Conservation (phyloP, 2,329 filamentous ascomycete species). For the Fusarium goolgardi region DNA sequence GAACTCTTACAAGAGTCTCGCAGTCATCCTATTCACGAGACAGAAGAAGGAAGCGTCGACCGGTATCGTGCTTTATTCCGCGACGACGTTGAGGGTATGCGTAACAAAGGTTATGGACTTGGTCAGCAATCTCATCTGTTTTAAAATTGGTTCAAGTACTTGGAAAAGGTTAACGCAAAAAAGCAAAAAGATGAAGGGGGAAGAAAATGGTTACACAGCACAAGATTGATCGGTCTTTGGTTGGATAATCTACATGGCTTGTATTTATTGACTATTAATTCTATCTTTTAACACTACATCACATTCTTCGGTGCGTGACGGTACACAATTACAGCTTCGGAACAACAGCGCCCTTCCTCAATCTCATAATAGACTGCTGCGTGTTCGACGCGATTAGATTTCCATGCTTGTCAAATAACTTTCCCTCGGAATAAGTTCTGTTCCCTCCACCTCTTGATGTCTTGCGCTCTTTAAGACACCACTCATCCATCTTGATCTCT, state of each 20-base stretch:
- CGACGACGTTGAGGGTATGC: background rate
- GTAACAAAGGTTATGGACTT: background rate
- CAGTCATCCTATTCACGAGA: too few species aligned
- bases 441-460: constrained; percentile 55
- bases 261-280: background rate
- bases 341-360: constrained; percentile 12
- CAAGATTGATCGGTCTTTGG: background rate
- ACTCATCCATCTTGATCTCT: constrained; percentile 54
- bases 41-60: too few species aligned
- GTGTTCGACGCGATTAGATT: constrained; percentile 60
- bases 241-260: too few species aligned
- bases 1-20: too few species aligned
- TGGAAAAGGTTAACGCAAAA: too few species aligned
- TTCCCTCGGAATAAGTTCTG: constrained; percentile 58
- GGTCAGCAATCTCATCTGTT: too few species aligned
- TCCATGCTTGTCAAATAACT: constrained; percentile 59
- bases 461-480: constrained; percentile 58
- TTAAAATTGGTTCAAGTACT: too few species aligned
- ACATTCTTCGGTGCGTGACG: too few species aligned
- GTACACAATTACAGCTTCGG: constrained; percentile 20
- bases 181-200: background rate
- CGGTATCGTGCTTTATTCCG: background rate
- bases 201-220: too few species aligned
- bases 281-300: background rate
- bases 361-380: constrained; percentile 57